phyloP scores from a whole-genome alignment of 768 basidiomycete genomes.

The Tephrocybe sp. region DNA sequence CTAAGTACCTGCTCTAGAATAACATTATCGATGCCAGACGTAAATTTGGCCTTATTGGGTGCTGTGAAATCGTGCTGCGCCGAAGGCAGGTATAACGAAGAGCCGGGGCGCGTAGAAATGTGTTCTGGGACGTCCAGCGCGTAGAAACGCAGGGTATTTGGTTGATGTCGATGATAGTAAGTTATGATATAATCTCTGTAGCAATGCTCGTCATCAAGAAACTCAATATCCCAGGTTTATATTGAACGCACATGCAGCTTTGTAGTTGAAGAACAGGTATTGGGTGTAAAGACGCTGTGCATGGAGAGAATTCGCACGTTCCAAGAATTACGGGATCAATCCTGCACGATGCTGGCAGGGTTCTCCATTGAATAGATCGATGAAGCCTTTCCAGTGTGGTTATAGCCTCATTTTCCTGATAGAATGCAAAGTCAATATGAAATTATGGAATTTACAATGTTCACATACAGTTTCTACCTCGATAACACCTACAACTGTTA shows the following conservation, averaged over 20 bases:
- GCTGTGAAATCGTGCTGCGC: conserved; percentile 40
- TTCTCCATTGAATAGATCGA: conserved; percentile 26
- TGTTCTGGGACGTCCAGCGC: conserved; percentile 40
- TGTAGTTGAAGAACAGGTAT: conserved; percentile 8
- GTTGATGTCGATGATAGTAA: conserved; percentile 53
- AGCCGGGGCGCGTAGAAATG: conserved; percentile 16
- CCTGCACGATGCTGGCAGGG: conserved; percentile 24
- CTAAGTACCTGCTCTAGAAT: conserved; percentile 41
- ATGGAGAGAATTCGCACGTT: conserved; percentile 24
- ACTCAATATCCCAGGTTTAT: neutral
- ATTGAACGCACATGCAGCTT: conserved; percentile 14
- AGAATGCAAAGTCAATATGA: neutral
- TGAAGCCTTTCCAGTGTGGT: conserved; percentile 13
- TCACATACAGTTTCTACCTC: conserved; percentile 28
- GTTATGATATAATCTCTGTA: conserved; percentile 32
- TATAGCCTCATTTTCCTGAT: conserved; percentile 19
- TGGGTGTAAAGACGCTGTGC: neutral
- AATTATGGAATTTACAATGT: neutral
- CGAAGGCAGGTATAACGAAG: conserved; percentile 24
- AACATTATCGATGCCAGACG: conserved; percentile 30
- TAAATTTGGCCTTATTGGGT: conserved; percentile 10
- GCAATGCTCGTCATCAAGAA: neutral
- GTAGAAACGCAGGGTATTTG: conserved; percentile 63
- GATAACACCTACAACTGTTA: conserved; percentile 54
- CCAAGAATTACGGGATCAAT: conserved; percentile 34